Conservation (phyloP, 2,329 filamentous ascomycete species). For the Microsporum canis region DNA sequence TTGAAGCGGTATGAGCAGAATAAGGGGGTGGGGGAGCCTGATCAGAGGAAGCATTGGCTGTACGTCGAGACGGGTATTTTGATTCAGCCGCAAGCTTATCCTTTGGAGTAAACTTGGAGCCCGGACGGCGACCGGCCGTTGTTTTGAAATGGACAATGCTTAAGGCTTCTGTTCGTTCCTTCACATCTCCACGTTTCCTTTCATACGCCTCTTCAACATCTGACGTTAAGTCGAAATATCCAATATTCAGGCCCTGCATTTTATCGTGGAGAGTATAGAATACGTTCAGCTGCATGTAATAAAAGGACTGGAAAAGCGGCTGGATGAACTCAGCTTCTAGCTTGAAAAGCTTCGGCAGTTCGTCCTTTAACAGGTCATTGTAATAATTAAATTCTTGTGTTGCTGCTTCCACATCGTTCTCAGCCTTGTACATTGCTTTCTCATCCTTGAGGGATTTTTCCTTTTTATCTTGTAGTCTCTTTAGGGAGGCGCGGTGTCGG, state of each 20-base stretch:
- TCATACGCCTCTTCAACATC: slow-evolving; percentile 88
- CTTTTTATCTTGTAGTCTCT: slow-evolving; percentile 96
- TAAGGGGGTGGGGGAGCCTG: slow-evolving; percentile 63
- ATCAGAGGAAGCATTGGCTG: slow-evolving; percentile 31
- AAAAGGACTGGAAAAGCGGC: slow-evolving; percentile 96
- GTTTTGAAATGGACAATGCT: slow-evolving; percentile 86
- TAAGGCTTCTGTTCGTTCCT: slow-evolving; percentile 75
- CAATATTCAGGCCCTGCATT: slow-evolving; percentile 96
- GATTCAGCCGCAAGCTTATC: slow-evolving; percentile 28
- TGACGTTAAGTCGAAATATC: slow-evolving; percentile 86
- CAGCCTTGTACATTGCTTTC: slow-evolving; percentile 91
- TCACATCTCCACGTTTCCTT: slow-evolving; percentile 76
- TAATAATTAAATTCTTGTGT: slow-evolving; percentile 97
- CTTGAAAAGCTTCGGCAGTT: slow-evolving; percentile 79
- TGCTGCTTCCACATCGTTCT: slow-evolving; percentile 78
- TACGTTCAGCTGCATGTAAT: slow-evolving; percentile 99
- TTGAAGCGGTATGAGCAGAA: slow-evolving; percentile 36
- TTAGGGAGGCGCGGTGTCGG: slow-evolving; percentile 66
- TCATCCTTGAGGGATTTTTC: slow-evolving; percentile 94
- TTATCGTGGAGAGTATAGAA: slow-evolving; percentile 97
- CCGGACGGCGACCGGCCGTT: slow-evolving; percentile 48
- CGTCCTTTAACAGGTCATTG: slow-evolving; percentile 92
- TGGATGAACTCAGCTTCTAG: slow-evolving; percentile 92
- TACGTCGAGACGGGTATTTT: slow-evolving; percentile 27
- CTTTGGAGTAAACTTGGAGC: slow-evolving; percentile 26